Percentiles rank a stretch among this genome's conserved stretches.
phyloP scores from a whole-genome alignment of 1,139 yeast species.

The Debaryomyces sp. region DNA sequence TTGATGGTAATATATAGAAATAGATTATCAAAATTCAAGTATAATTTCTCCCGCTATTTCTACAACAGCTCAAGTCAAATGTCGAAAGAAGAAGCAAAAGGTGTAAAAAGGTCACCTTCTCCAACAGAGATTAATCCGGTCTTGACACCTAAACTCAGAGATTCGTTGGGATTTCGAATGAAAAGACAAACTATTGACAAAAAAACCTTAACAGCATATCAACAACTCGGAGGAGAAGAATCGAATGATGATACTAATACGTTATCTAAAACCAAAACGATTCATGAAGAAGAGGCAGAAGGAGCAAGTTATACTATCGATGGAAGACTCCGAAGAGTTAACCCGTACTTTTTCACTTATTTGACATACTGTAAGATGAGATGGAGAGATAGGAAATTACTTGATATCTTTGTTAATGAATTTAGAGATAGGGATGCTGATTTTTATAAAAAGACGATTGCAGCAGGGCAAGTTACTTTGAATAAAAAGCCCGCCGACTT shows the following conservation, averaged over 20 bases:
- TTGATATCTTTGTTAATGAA: constrained; percentile 82
- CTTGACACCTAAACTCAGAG: constrained; percentile 32
- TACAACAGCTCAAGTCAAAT: constrained; percentile 4
- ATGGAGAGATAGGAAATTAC: constrained; percentile 80
- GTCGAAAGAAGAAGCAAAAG: constrained; percentile 12
- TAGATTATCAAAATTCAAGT: neutral
- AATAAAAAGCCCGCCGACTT: constrained; percentile 66
- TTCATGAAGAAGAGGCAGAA: constrained; percentile 55
- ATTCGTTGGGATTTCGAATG: constrained; percentile 52
- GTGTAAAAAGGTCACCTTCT: constrained; percentile 26
- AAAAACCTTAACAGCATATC: constrained; percentile 40
- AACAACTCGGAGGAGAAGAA: constrained; percentile 39
- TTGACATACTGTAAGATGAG: constrained; percentile 88
- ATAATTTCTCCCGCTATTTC: neutral
- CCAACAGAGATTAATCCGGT: constrained; percentile 17
- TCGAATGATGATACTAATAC: constrained; percentile 25
- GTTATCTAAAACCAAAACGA: constrained; percentile 42
- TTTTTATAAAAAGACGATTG: constrained; percentile 70
- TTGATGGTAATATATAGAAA: constrained; percentile 4
- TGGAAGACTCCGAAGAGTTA: constrained; percentile 68
- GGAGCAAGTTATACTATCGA: constrained; percentile 56
- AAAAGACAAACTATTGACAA: constrained; percentile 51
- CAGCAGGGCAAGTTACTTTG: constrained; percentile 70
- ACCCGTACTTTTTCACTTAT: constrained; percentile 88
- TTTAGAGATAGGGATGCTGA: constrained; percentile 78